Conservation (phyloP, 2,329 filamentous ascomycete genomes). For the Annulohypoxylon truncatum region DNA sequence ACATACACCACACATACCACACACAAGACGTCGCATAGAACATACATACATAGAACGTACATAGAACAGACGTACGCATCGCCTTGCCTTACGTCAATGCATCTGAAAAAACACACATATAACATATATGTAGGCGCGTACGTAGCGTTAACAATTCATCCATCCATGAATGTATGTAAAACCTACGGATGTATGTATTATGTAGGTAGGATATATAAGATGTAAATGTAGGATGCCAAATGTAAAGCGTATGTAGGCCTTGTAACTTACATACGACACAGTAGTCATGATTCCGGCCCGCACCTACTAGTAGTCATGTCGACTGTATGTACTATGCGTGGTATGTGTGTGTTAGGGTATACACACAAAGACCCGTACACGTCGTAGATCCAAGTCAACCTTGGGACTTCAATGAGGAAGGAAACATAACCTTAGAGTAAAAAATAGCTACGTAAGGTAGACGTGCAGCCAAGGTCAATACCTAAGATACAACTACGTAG, state of each 20-base stretch:
- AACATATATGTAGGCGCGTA: background rate
- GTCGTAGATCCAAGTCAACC: conserved; percentile 26
- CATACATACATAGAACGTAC: background rate
- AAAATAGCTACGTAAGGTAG: conserved; percentile 32
- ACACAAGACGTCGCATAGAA: too few species aligned
- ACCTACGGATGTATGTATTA: background rate
- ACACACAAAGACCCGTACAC: conserved; percentile 18
- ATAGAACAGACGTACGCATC: background rate
- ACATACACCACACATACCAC: background rate
- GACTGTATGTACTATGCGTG: background rate
- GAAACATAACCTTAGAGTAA: too few species aligned
- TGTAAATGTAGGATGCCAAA: background rate
- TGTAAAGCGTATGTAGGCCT: conserved; percentile 1
- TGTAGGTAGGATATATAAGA: background rate
- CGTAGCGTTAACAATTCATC: background rate
- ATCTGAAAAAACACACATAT: background rate
- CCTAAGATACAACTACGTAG: conserved; percentile 38
- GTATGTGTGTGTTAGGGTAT: background rate
- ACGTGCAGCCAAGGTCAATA: conserved; percentile 36
- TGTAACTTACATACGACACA: background rate
- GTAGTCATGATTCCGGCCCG: background rate
- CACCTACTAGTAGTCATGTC: background rate
- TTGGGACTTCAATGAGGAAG: background rate
- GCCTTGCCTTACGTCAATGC: background rate
- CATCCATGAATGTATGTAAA: background rate